phyloP scores from a whole-genome alignment of 116 monocot species.

The Posidonia oceanica region DNA sequence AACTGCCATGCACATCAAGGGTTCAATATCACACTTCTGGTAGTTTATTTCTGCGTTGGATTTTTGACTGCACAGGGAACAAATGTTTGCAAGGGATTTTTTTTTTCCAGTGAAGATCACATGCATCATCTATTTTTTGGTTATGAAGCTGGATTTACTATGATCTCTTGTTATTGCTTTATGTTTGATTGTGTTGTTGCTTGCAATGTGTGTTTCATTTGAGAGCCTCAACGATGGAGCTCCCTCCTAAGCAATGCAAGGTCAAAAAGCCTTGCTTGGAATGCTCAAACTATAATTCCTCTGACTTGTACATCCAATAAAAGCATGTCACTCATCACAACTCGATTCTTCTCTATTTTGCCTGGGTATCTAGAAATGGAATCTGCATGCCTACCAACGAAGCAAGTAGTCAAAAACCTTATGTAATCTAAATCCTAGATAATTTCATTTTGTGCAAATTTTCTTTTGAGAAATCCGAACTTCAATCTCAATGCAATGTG shows the following conservation, averaged over 20 bases:
- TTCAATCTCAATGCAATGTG: conserved; percentile 3
- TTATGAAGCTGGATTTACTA: too few relatives aligned
- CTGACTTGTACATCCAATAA: background rate
- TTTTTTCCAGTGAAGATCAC: too few relatives aligned
- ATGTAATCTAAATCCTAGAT: background rate
- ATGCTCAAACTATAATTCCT: background rate
- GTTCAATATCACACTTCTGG: background rate
- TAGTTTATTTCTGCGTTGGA: background rate
- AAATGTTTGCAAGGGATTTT: background rate
- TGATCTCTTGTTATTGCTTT: background rate
- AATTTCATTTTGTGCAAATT: background rate
- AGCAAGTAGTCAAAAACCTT: background rate
- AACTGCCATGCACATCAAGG: background rate
- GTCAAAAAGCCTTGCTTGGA: conserved; percentile 2
- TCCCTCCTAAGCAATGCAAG: background rate
- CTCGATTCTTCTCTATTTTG: too few relatives aligned
- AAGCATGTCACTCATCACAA: too few relatives aligned
- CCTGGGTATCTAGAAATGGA: too few relatives aligned
- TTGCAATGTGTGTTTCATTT: background rate
- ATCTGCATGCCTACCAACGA: background rate
- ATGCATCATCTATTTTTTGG: too few relatives aligned
- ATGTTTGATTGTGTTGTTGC: background rate
- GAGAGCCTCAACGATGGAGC: background rate
- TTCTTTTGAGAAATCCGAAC: background rate
- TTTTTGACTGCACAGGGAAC: background rate